These are phyloP conservation scores for Trichophyton equinum DNA, from an alignment of 2,329 filamentous ascomycete genomes.

Conservation along the genomic window DNA sequence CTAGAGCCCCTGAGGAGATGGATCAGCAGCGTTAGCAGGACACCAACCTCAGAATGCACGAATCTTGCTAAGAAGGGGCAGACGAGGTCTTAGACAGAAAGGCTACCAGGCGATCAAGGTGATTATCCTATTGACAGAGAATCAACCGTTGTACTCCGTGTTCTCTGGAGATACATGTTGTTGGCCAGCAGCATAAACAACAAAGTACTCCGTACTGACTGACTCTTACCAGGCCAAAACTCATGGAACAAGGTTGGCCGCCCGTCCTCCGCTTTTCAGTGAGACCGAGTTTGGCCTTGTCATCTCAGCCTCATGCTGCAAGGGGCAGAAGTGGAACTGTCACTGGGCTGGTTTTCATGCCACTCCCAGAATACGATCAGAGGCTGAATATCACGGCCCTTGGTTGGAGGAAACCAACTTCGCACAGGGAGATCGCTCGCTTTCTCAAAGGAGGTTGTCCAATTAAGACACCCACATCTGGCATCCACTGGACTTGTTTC, in stretches of 20 bases:
- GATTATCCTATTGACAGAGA: neutral
- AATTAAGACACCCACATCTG: neutral
- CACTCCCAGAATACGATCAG: neutral
- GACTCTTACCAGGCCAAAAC: too few relatives aligned
- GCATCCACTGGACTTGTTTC: neutral
- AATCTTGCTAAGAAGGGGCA: neutral
- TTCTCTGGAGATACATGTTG: too few relatives aligned
- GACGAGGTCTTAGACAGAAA: neutral
- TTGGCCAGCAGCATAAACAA: too few relatives aligned
- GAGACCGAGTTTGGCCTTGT: neutral
- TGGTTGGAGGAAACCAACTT: neutral
- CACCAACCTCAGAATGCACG: neutral
- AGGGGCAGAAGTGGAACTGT: neutral
- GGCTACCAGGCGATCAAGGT: neutral
- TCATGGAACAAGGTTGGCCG: neutral
- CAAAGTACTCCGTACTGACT: too few relatives aligned
- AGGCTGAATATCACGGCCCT: neutral
- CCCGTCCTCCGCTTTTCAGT: neutral
- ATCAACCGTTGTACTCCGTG: neutral
- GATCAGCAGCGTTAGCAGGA: neutral
- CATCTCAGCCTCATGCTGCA: neutral
- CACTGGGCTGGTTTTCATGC: neutral
- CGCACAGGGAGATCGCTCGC: neutral
- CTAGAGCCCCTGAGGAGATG: neutral
- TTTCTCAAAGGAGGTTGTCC: neutral